Evolutionary conservation across 2,329 filamentous ascomycete species (phyloP).

Genomic region (Sarocladium strictum): DNA sequence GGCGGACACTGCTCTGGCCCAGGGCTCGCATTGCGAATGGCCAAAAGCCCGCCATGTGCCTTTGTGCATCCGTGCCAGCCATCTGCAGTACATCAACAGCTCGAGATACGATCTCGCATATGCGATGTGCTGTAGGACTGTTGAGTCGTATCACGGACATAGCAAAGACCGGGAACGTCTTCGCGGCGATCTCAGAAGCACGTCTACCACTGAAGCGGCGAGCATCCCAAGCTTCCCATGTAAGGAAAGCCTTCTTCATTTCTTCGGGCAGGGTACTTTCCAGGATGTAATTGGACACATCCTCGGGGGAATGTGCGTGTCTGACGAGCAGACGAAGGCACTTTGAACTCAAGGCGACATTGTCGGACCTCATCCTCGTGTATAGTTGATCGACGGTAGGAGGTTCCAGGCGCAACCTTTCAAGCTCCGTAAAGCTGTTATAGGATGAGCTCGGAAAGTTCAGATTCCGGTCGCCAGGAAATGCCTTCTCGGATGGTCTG

Average conservation of each 20-base stretch:
- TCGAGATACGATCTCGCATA: neutral
- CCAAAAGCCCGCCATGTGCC: neutral
- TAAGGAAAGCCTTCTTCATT: neutral
- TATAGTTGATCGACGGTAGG: slow-evolving; percentile 56
- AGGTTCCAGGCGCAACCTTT: slow-evolving; percentile 55
- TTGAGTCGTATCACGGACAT: neutral
- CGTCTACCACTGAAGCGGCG: neutral
- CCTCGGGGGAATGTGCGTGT: slow-evolving; percentile 11
- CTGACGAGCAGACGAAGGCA: slow-evolving; percentile 12
- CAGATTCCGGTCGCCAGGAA: slow-evolving; percentile 57
- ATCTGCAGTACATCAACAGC: neutral
- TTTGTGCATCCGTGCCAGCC: neutral
- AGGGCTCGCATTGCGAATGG: neutral
- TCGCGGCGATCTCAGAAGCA: neutral
- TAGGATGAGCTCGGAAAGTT: slow-evolving; percentile 30
- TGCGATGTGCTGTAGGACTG: neutral
- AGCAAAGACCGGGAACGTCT: neutral
- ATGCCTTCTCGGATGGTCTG: slow-evolving; percentile 19
- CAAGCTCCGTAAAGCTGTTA: slow-evolving; percentile 56
- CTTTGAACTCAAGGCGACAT: slow-evolving; percentile 16
- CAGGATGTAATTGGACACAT: slow-evolving; percentile 19
- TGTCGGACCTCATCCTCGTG: slow-evolving; percentile 41
- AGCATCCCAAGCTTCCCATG: neutral
- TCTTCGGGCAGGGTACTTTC: neutral
- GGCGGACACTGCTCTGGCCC: neutral